Base-by-base conservation (phyloP, 129 eudicot genomes). In the Cynara cardunculus region DNA sequence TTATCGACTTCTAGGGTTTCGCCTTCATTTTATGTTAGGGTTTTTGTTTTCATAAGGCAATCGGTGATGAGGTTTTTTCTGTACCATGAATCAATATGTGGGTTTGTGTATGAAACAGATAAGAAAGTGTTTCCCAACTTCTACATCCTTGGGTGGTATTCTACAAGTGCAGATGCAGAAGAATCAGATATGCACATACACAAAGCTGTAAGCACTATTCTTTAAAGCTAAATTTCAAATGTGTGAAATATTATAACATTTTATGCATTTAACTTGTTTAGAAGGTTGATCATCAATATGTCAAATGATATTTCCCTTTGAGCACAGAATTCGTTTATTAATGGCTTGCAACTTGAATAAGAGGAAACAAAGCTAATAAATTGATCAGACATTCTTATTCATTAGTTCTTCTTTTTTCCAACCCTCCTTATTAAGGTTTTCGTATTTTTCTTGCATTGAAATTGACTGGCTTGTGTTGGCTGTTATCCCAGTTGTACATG, bases 111-210 rank as follows among this genome's bases (percentile, higher is more conserved):
- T 72, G 84, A 76, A 56, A 77, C 91, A 94, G 99, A 92, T 85
- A 94, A 94, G 94, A 94, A 94, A 78, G 99, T 94, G 24, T 94
- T 92, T 67, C 99, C 99, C 2, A 83, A 94, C 73, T 94, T 92
- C 78, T 94, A 94, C 76, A 78, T 94, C 16, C 96, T 94, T 34
- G 99, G 99, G 78, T 94, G 99, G 99, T 94, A 94, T 79, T 94
- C 99, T 10, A 94, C 96, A 2, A 97, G 99, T 61, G 92, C 94
- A 62, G 97, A 92, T 88, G 99, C 97, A 0, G 88, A 92, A 72
- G 99, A 94, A 66, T 87, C 97, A 7, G 97, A 94, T 89, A 90
- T 94, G 99, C 87, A 78, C 59, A 94, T 90, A 67, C 97, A 94
- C 89, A 92, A 88, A 89, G 92, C 99, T 74, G 99, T 92, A 68